These are phyloP conservation scores for Kazachstania taianensis DNA, from an alignment of 805 yeast genomes.

Conservation along the genomic window DNA sequence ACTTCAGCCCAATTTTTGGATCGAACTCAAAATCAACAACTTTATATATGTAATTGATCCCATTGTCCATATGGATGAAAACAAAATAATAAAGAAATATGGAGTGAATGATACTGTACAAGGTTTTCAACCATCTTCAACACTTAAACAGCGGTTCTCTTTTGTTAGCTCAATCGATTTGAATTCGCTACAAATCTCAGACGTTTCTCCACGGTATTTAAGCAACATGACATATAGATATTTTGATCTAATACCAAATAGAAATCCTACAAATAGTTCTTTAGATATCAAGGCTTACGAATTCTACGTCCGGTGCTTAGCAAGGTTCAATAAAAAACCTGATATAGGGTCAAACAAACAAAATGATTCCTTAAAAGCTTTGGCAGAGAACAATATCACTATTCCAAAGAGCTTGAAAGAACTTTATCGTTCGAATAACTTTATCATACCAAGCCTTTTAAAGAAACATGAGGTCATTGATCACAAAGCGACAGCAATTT, in stretches of 20 bases:
- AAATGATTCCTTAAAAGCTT: neutral
- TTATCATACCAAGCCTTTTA: constrained; percentile 8
- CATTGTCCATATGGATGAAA: constrained; percentile 12
- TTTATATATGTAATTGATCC: constrained; percentile 19
- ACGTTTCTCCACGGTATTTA: constrained; percentile 20
- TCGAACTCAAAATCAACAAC: constrained; percentile 10
- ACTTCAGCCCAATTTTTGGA: constrained; percentile 22
- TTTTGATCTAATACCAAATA: constrained; percentile 5
- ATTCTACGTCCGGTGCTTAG: constrained; percentile 3
- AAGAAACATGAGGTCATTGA: constrained; percentile 10
- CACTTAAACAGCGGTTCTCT: constrained; percentile 9
- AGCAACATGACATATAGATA: constrained; percentile 14
- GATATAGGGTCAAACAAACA: neutral
- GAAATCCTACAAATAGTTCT: constrained; percentile 5
- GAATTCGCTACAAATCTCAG: constrained; percentile 6
- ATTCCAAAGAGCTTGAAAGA: constrained; percentile 11
- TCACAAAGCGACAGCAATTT: constrained; percentile 2
- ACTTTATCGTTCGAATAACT: constrained; percentile 13
- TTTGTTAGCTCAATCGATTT: constrained; percentile 14
- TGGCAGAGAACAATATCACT: constrained; percentile 9
- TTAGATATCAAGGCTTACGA: constrained; percentile 7
- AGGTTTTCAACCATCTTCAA: constrained; percentile 8
- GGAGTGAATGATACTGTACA: neutral
- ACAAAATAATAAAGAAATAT: constrained; percentile 9
- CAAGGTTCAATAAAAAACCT: neutral